phyloP scores from a whole-genome alignment of 2,329 filamentous ascomycete genomes.

The Stagonosporopsis chrysanthemi region DNA sequence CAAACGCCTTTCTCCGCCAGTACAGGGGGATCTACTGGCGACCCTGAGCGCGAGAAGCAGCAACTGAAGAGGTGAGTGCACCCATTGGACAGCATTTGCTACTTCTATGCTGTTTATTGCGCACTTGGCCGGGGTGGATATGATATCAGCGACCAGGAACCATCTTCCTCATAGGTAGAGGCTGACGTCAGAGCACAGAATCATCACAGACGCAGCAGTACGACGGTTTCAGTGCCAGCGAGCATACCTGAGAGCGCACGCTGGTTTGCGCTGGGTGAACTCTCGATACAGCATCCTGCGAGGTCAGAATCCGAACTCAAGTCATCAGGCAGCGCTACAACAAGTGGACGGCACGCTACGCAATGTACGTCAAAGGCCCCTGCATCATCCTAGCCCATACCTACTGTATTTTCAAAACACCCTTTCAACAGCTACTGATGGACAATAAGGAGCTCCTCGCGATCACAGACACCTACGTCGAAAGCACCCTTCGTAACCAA shows the following conservation, averaged over 20 bases:
- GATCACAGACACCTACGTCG: slow-evolving; percentile 65
- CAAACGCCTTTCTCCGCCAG: slow-evolving; percentile 60
- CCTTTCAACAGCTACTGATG: slow-evolving; percentile 18
- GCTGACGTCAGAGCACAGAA: slow-evolving; percentile 52
- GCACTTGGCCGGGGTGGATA: neutral
- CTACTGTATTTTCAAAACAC: neutral
- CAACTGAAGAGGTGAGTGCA: slow-evolving; percentile 63
- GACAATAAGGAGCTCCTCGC: slow-evolving; percentile 60
- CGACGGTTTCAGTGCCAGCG: slow-evolving; percentile 69
- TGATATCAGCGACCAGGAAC: slow-evolving; percentile 6
- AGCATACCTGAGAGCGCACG: slow-evolving; percentile 65
- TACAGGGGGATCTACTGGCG: slow-evolving; percentile 51
- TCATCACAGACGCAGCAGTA: slow-evolving; percentile 66
- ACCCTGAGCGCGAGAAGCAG: slow-evolving; percentile 62
- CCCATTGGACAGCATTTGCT: neutral
- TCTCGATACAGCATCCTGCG: slow-evolving; percentile 60
- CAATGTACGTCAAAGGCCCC: slow-evolving; percentile 50
- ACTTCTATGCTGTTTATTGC: slow-evolving; percentile 1
- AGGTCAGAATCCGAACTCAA: slow-evolving; percentile 57
- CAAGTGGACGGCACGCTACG: slow-evolving; percentile 58
- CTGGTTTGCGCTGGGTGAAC: slow-evolving; percentile 66
- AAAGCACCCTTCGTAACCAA: slow-evolving; percentile 62
- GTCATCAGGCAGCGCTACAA: slow-evolving; percentile 59
- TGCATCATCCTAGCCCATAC: neutral
- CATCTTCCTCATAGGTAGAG: slow-evolving; percentile 2